Percentiles rank a stretch among this genome's conserved stretches.
Conservation (phyloP, 2,329 filamentous ascomycete genomes). For the Claviceps spartinae region DNA sequence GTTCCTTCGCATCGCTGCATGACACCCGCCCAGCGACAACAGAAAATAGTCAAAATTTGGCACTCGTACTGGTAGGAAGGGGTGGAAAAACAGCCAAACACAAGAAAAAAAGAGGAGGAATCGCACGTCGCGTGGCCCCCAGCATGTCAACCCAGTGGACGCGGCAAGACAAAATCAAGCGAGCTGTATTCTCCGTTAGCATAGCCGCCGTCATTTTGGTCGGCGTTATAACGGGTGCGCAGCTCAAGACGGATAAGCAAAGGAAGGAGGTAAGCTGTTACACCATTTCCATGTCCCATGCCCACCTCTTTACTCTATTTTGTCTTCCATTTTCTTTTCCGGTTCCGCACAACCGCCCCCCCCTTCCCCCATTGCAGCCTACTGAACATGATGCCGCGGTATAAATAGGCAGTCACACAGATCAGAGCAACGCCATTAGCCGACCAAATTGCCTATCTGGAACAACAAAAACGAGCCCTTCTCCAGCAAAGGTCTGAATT, state of each 20-base stretch:
- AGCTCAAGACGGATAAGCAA: conserved; percentile 34
- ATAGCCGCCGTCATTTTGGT: conserved; percentile 33
- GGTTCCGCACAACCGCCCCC: too few relatives aligned
- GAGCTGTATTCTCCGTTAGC: conserved; percentile 27
- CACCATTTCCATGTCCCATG: not conserved
- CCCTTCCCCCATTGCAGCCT: too few relatives aligned
- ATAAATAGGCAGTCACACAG: conserved; percentile 18
- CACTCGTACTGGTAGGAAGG: not conserved
- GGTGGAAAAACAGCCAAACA: not conserved
- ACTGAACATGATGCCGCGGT: not conserved
- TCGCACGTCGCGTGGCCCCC: too few relatives aligned
- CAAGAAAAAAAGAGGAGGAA: not conserved
- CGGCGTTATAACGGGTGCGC: conserved; percentile 34
- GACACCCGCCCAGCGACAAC: not conserved
- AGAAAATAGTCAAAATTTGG: too few relatives aligned
- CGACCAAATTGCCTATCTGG: conserved; percentile 32
- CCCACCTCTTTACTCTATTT: not conserved
- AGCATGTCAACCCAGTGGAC: conserved; percentile 12
- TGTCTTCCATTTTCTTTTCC: not conserved
- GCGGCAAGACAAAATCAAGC: conserved; percentile 19
- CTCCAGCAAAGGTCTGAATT: conserved; percentile 24
- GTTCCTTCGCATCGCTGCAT: not conserved
- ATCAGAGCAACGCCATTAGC: conserved; percentile 26
- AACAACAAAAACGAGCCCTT: conserved; percentile 27
- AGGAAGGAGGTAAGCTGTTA: conserved; percentile 25